These are phyloP conservation scores for Staphylotrichum tortipilum DNA, from an alignment of 495 filamentous ascomycete genomes.

Conservation along the genomic window DNA sequence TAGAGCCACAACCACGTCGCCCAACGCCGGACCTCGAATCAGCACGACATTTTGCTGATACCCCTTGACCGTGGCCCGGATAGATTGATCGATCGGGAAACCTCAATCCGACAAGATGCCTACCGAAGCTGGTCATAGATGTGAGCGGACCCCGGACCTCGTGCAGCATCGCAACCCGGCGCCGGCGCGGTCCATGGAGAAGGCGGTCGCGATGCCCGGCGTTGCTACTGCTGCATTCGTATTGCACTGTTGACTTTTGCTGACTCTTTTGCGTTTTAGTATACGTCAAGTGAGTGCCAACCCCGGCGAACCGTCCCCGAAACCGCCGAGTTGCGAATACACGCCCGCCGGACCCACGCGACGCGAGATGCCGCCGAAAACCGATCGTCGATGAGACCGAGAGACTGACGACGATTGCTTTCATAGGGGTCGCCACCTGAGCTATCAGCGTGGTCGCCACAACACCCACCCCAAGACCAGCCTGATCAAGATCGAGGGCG, in stretches of 20 bases:
- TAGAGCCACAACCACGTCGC: conserved; percentile 33
- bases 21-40: conserved; percentile 29
- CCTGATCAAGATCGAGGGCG: conserved; percentile 95
- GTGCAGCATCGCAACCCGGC: conserved; percentile 1
- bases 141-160: conserved; percentile 48
- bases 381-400: background rate
- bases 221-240: conserved; percentile 4
- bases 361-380: background rate
- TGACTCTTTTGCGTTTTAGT: conserved; percentile 50
- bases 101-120: conserved; percentile 57
- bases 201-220: conserved; percentile 3
- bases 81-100: conserved; percentile 28
- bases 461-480: conserved; percentile 75
- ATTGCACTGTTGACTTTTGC: conserved; percentile 7
- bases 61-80: conserved; percentile 23
- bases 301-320: conserved; percentile 19
- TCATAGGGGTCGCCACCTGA: conserved; percentile 78
- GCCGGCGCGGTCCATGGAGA: conserved; percentile 1
- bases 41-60: conserved; percentile 32
- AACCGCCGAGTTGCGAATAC: background rate
- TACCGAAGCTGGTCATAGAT: conserved; percentile 74
- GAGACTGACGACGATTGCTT: conserved; percentile 25
- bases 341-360: conserved; percentile 6
- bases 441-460: conserved; percentile 84
- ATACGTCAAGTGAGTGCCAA: conserved; percentile 80